A percentile compares a stretch with the other conserved stretches of the same genome.
Conservation (phyloP, 148 eudicot species). For the Suaeda aralocaspica region DNA sequence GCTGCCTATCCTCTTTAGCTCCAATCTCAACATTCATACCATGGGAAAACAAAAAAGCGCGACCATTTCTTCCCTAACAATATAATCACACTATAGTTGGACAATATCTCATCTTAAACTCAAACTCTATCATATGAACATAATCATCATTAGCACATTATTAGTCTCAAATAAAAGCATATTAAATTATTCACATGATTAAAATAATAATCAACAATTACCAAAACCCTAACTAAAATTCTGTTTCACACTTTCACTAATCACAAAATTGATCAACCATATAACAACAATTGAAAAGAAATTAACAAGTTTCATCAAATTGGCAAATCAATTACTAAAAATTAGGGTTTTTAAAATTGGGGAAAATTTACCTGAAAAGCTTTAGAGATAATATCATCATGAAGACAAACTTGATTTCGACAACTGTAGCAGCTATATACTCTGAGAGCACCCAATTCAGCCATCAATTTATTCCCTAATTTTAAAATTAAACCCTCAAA, state of each 20-base stretch:
- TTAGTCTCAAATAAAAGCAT: background rate
- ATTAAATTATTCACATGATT: too few species aligned
- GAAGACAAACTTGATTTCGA: constrained; percentile 51
- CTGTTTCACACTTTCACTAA: background rate
- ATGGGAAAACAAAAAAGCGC: constrained; percentile 54
- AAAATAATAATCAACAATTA: too few species aligned
- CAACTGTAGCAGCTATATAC: constrained; percentile 50
- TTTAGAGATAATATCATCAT: constrained; percentile 56
- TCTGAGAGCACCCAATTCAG: constrained; percentile 37
- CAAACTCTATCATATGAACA: too few species aligned
- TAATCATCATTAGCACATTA: background rate
- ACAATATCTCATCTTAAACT: constrained; percentile 7
- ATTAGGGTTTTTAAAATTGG: background rate
- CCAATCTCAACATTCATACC: constrained; percentile 50
- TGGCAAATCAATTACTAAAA: background rate
- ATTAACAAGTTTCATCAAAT: background rate
- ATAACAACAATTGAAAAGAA: background rate
- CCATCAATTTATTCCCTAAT: constrained; percentile 28
- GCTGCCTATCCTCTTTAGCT: constrained; percentile 42
- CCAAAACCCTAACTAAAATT: too few species aligned
- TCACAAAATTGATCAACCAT: background rate
- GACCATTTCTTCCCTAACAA: constrained; percentile 36
- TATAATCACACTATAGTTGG: background rate
- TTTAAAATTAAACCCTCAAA: background rate
- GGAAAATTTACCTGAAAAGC: constrained; percentile 42